Conservation (phyloP, 768 basidiomycete genomes). For the Boletus eberwhitei region DNA sequence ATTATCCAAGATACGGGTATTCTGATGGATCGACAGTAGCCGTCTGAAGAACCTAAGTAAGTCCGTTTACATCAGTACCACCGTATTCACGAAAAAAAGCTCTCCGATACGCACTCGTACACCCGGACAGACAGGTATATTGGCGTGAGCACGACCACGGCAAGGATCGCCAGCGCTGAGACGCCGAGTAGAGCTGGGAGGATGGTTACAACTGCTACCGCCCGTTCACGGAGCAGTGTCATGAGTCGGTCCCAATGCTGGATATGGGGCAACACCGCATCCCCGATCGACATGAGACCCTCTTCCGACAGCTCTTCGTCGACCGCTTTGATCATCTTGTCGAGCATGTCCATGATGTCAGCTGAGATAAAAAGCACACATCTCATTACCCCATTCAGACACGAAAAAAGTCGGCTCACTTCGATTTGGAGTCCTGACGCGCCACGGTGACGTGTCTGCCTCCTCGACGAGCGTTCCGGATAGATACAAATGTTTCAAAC, state of each 20-base stretch:
- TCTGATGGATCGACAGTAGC: background rate
- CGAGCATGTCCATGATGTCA: slow-evolving; percentile 14
- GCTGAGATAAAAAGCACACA: background rate
- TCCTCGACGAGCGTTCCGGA: slow-evolving; percentile 16
- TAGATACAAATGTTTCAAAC: slow-evolving; percentile 16
- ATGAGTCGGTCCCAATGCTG: slow-evolving; percentile 20
- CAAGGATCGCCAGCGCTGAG: slow-evolving; percentile 16
- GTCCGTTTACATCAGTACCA: background rate
- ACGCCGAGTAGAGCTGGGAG: slow-evolving; percentile 19
- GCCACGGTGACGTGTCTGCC: slow-evolving; percentile 14
- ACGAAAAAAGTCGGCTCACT: background rate
- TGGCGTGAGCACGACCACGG: slow-evolving; percentile 4
- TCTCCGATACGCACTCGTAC: slow-evolving; percentile 8
- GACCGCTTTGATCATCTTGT: slow-evolving; percentile 19
- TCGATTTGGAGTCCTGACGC: slow-evolving; percentile 16
- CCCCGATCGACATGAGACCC: slow-evolving; percentile 16
- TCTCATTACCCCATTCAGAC: background rate
- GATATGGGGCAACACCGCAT: slow-evolving; percentile 17
- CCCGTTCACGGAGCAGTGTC: background rate
- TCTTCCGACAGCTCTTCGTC: slow-evolving; percentile 18
- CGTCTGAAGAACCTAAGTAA: background rate
- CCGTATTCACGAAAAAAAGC: background rate
- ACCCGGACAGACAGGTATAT: slow-evolving; percentile 2
- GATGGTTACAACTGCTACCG: slow-evolving; percentile 1
- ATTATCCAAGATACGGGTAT: slow-evolving; percentile 2